Evolutionary conservation across 2,329 filamentous ascomycete genomes (phyloP).

Genomic region (Scedosporium boydii): DNA sequence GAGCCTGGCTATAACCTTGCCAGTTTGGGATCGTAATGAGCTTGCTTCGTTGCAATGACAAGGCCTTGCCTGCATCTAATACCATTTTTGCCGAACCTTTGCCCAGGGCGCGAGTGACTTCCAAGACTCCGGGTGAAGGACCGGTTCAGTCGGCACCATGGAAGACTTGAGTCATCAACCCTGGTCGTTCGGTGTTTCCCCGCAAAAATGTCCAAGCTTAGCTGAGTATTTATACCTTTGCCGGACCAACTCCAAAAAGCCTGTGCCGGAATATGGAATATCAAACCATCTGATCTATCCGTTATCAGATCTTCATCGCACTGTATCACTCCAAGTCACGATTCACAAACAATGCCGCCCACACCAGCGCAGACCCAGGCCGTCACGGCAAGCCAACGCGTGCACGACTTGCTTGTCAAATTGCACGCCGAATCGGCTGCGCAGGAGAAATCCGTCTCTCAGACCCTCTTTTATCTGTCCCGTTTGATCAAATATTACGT

Average conservation of each 20-base stretch:
- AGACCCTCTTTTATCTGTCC: slow-evolving; percentile 17
- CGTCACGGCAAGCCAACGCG: slow-evolving; percentile 11
- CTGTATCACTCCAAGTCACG: slow-evolving; percentile 9
- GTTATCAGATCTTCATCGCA: background rate
- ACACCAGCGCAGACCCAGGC: slow-evolving; percentile 5
- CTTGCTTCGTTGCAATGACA: too few species aligned
- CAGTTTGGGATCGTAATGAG: too few species aligned
- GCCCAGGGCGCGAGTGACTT: background rate
- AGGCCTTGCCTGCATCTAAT: background rate
- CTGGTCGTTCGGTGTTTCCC: background rate
- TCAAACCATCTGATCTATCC: background rate
- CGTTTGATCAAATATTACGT: slow-evolving; percentile 15
- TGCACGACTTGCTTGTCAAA: slow-evolving; percentile 16
- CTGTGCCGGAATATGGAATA: too few species aligned
- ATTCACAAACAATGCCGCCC: slow-evolving; percentile 8
- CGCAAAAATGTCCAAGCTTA: background rate
- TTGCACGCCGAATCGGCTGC: slow-evolving; percentile 16
- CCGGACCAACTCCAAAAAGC: background rate
- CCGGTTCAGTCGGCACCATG: background rate
- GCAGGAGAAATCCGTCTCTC: slow-evolving; percentile 12
- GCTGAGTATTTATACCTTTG: background rate
- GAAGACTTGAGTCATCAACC: background rate
- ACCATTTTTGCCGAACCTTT: background rate
- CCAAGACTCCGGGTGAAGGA: background rate
- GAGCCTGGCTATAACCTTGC: too few species aligned